Percentiles rank a stretch among this genome's conserved stretches.
phyloP scores from a whole-genome alignment of 768 basidiomycete genomes.

The Rhizopogon roseolus region DNA sequence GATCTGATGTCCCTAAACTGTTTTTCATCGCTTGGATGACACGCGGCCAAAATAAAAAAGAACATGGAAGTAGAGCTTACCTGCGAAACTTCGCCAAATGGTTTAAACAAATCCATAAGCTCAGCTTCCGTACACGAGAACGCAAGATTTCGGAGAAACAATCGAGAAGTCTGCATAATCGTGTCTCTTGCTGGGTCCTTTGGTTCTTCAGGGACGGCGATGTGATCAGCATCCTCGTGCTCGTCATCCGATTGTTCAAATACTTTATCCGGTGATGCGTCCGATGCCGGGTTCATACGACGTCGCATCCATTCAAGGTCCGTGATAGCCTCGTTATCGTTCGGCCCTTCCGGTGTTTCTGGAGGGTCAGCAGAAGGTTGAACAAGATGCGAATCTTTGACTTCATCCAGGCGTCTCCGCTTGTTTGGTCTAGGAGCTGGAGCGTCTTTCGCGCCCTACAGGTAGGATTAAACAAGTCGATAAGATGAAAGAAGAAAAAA shows the following conservation, averaged over 20 bases:
- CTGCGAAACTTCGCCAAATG: conserved; percentile 74
- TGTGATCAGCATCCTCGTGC: conserved; percentile 16
- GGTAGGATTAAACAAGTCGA: conserved; percentile 3
- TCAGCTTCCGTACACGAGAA: conserved; percentile 79
- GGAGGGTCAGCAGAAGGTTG: background rate
- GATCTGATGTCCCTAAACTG: conserved; percentile 58
- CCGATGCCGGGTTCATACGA: conserved; percentile 43
- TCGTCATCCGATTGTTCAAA: conserved; percentile 66
- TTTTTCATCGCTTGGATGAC: conserved; percentile 46
- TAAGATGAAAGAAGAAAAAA: conserved; percentile 1
- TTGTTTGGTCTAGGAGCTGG: conserved; percentile 68
- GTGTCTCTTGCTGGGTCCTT: conserved; percentile 38
- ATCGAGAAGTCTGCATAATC: conserved; percentile 68
- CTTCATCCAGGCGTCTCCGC: conserved; percentile 52
- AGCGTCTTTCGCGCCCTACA: conserved; percentile 64
- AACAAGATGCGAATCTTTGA: conserved; percentile 23
- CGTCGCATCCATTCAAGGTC: conserved; percentile 76
- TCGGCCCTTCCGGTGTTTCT: background rate
- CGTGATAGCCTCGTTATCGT: conserved; percentile 37
- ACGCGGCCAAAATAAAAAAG: conserved; percentile 12
- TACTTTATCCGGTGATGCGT: conserved; percentile 35
- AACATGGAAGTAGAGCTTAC: conserved; percentile 39
- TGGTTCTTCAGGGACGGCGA: background rate
- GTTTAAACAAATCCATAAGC: conserved; percentile 54
- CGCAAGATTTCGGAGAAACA: conserved; percentile 94